phyloP scores from a whole-genome alignment of 1,284 basidiomycete genomes.

The Trichosporon sp. region DNA sequence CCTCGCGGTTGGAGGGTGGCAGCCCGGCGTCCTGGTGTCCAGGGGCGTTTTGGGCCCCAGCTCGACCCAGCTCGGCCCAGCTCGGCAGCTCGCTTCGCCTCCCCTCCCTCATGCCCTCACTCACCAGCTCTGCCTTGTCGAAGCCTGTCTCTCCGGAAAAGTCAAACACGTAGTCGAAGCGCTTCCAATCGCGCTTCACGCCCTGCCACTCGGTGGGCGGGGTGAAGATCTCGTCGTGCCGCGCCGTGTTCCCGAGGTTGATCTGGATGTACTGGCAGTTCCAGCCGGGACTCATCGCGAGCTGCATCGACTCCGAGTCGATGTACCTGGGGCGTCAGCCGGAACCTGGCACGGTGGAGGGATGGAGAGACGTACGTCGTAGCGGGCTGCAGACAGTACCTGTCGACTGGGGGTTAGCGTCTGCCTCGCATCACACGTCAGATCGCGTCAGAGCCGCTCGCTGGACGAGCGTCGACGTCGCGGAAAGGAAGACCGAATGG shows the following conservation, averaged over 20 bases:
- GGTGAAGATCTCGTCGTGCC: constrained; percentile 47
- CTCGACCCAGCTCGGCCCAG: no score
- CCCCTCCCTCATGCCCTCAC: constrained; percentile 50
- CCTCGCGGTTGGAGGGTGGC: no score
- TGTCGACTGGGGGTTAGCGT: constrained; percentile 67
- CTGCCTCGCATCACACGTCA: constrained; percentile 13
- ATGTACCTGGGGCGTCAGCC: constrained; percentile 65
- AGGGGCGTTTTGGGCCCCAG: background rate
- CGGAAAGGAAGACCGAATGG: constrained; percentile 56
- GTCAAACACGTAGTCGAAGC: constrained; percentile 53
- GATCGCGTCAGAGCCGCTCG: background rate
- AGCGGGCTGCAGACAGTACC: constrained; percentile 78
- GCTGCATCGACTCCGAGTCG: constrained; percentile 71
- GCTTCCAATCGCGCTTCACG: constrained; percentile 29
- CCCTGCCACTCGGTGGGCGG: constrained; percentile 39
- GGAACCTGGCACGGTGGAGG: no score
- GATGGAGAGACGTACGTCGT: constrained; percentile 67
- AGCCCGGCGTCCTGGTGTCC: background rate
- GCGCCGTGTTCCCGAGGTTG: constrained; percentile 66
- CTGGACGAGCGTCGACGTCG: background rate
- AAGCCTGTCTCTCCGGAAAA: constrained; percentile 70
- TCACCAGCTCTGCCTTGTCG: constrained; percentile 71
- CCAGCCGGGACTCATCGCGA: constrained; percentile 58
- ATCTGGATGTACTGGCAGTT: constrained; percentile 71
- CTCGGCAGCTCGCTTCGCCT: no score